phyloP scores from a whole-genome alignment of 2,329 filamentous ascomycete species.

The Penicillium griseofulvum region DNA sequence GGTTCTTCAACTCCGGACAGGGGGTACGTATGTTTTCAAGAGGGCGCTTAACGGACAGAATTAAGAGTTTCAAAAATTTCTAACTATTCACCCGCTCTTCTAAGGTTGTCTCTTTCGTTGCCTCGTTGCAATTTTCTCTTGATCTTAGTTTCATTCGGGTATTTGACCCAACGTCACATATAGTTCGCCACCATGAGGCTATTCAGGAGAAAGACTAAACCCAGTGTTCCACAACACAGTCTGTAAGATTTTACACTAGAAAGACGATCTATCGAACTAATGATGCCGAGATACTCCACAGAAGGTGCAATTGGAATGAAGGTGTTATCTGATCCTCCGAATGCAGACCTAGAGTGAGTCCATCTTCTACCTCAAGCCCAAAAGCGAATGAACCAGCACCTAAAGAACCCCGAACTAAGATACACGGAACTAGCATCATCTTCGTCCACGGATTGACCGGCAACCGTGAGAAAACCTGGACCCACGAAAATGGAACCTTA shows the following conservation, averaged over 20 bases:
- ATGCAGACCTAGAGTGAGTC: slow-evolving; percentile 5
- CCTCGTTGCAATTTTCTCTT: too few relatives aligned
- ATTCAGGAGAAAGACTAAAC: slow-evolving; percentile 6
- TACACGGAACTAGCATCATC: not conserved
- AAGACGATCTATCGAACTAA: not conserved
- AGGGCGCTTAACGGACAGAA: not conserved
- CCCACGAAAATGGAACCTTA: slow-evolving; percentile 22
- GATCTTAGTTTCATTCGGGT: not conserved
- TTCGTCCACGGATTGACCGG: slow-evolving; percentile 2
- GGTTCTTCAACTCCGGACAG: not conserved
- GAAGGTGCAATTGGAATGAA: slow-evolving; percentile 3
- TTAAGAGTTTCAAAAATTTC: not conserved
- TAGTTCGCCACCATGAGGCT: not conserved
- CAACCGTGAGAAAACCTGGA: slow-evolving; percentile 6
- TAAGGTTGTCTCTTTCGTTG: not conserved
- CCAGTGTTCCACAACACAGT: not conserved
- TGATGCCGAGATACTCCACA: not conserved
- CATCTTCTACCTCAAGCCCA: not conserved
- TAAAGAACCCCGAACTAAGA: not conserved
- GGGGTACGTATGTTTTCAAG: not conserved
- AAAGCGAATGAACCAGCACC: not conserved
- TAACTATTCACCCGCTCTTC: not conserved
- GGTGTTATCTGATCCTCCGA: not conserved
- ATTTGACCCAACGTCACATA: not conserved
- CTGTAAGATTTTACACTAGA: not conserved